Evolutionary conservation across 1,284 basidiomycete species (phyloP), one percentile per base, ranked within the genome.

Genomic region (Cutaneotrichosporon mucoides): DNA sequence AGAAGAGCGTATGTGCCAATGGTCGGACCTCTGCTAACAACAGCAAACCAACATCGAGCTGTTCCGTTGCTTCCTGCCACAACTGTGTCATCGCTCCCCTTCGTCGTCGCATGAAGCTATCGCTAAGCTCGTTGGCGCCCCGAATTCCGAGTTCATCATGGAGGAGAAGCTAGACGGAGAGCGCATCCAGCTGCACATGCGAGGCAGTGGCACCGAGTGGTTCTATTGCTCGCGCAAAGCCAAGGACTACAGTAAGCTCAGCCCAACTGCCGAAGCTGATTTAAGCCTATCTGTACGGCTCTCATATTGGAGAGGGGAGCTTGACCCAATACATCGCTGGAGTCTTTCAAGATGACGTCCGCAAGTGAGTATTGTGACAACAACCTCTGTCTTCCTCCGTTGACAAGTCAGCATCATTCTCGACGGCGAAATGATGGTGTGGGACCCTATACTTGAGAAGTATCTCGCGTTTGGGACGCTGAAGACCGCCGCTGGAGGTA

Each of bases 131-230:
- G 92, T 96, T 84, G 84, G 84, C 24, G 85, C 84, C 2, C 70
- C 44, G 66, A 79, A 11, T 78, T 83, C 71, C n/a, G 76, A 79
- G 53, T 96, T 96, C 73, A 81, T 92, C 63, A 89, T 98, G 49
- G 93, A 97, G 73, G 94, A 98, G 79, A 98, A 97, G 74, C 82
- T 96, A 1, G 93, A 98, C 70, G 93, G 93, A 1, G 93, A 98
- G 74, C 81, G 94, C 35, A 92, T 97, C 76, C 94, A 97, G 73
- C 69, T 98, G 53, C 94, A 98, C 71, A 95, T 90, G 76, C 82
- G 87, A 52, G 90, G 88, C 2, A 87, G 89, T 60, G 74, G 73
- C 4, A 68, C 73, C 0, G 86, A 90, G 71, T 97, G 89, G 73
- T 90, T 88, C 67, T 97, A 94, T 71, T 93, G 87, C 70, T 96